phyloP scores from a whole-genome alignment of 2,329 filamentous ascomycete genomes.

The Colletotrichum graminicola region DNA sequence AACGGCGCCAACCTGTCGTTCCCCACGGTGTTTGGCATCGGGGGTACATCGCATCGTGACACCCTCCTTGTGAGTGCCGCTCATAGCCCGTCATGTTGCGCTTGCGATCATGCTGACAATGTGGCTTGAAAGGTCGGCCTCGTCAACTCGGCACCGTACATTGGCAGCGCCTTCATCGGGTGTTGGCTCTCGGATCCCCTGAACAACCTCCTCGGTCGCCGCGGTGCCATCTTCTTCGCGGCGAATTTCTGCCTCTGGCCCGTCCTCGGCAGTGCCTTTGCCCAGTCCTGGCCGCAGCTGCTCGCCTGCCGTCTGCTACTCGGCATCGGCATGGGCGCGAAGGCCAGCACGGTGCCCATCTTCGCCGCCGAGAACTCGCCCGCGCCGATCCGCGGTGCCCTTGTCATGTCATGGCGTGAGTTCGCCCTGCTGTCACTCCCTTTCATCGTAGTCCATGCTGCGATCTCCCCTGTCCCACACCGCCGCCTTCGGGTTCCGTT shows the following conservation, averaged over 20 bases:
- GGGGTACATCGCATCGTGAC: slow-evolving; percentile 57
- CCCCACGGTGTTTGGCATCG: slow-evolving; percentile 58
- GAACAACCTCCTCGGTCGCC: slow-evolving; percentile 73
- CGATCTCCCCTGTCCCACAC: neutral
- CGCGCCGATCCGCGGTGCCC: slow-evolving; percentile 75
- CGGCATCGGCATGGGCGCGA: slow-evolving; percentile 83
- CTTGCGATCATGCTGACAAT: slow-evolving; percentile 45
- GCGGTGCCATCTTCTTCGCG: slow-evolving; percentile 77
- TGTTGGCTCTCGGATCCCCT: slow-evolving; percentile 79
- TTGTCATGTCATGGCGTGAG: slow-evolving; percentile 48
- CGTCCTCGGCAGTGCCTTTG: slow-evolving; percentile 78
- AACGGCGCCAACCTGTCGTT: slow-evolving; percentile 64
- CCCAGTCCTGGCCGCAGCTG: slow-evolving; percentile 78
- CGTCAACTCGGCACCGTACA: slow-evolving; percentile 63
- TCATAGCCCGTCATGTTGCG: neutral
- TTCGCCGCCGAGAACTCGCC: slow-evolving; percentile 82
- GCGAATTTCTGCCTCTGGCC: slow-evolving; percentile 79
- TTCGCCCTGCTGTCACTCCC: neutral
- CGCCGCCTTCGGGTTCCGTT: neutral
- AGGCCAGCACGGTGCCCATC: slow-evolving; percentile 78
- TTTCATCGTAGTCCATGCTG: neutral
- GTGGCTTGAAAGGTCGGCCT: slow-evolving; percentile 72
- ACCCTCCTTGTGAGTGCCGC: slow-evolving; percentile 56
- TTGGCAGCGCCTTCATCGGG: slow-evolving; percentile 67
- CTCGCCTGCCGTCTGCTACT: slow-evolving; percentile 78